phyloP scores from a whole-genome alignment of 1,284 basidiomycete genomes.

The Peniophora sp. region DNA sequence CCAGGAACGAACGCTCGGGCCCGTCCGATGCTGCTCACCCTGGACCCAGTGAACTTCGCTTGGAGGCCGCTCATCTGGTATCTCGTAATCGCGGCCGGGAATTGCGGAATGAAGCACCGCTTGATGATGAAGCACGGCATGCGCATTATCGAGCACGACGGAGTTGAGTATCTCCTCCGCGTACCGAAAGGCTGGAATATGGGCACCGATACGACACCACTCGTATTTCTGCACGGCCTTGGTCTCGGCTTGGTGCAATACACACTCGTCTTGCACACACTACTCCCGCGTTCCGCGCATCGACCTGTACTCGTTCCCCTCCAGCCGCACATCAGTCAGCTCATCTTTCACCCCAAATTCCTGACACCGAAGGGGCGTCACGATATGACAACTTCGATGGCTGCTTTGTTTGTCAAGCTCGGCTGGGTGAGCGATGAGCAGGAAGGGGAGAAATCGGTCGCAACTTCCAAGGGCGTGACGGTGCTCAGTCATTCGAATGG shows the following conservation, averaged over 20 bases:
- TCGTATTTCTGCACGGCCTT: constrained; percentile 83
- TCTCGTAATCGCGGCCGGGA: constrained; percentile 47
- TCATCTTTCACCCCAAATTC: constrained; percentile 70
- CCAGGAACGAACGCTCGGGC: constrained; percentile 47
- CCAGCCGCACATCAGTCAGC: constrained; percentile 81
- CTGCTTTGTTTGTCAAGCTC: constrained; percentile 49
- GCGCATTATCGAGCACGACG: constrained; percentile 41
- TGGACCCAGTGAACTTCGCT: constrained; percentile 68
- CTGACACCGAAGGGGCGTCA: constrained; percentile 60
- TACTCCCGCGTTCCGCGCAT: constrained; percentile 48
- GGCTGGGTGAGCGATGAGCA: constrained; percentile 49
- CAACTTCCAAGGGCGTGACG: constrained; percentile 46
- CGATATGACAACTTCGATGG: constrained; percentile 54
- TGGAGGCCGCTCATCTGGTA: constrained; percentile 74
- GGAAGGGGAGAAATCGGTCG: constrained; percentile 12
- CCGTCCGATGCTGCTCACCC: constrained; percentile 64
- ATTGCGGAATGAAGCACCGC: constrained; percentile 37
- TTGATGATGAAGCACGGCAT: constrained; percentile 41
- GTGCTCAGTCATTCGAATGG: constrained; percentile 87
- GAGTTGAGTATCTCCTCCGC: constrained; percentile 71
- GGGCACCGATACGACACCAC: constrained; percentile 47
- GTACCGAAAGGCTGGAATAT: constrained; percentile 62
- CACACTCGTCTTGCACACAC: constrained; percentile 36
- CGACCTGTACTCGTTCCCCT: constrained; percentile 74
- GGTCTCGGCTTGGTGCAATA: constrained; percentile 77